These are phyloP conservation scores for Trametes polyzona DNA, from an alignment of 1,284 basidiomycete genomes.

Conservation along the genomic window DNA sequence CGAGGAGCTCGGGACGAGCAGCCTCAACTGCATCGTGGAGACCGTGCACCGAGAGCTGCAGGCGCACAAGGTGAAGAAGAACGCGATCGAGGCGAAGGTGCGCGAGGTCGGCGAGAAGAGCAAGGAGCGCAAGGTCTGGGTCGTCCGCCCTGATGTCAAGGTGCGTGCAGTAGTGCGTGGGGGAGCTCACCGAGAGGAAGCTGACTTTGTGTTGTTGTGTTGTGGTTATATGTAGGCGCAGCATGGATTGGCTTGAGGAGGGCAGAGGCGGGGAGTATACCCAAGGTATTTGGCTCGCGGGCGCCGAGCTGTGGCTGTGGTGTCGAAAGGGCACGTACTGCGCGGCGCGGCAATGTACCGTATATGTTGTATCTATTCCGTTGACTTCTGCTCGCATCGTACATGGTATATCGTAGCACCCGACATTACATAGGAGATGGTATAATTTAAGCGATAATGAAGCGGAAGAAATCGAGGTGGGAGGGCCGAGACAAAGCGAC, in stretches of 20 bases:
- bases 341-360: slow-evolving; percentile 7
- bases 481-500: background rate
- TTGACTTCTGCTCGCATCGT: background rate
- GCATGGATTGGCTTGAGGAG: slow-evolving; percentile 11
- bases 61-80: slow-evolving; percentile 74
- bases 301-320: too few relatives aligned
- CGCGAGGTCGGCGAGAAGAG: slow-evolving; percentile 74
- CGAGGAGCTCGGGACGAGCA: slow-evolving; percentile 56
- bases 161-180: slow-evolving; percentile 24
- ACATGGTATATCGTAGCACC: background rate
- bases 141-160: slow-evolving; percentile 53
- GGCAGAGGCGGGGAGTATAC: background rate
- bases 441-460: slow-evolving; percentile 8
- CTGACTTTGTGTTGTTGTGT: background rate
- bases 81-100: slow-evolving; percentile 79
- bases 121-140: slow-evolving; percentile 71
- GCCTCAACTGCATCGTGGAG: slow-evolving; percentile 69
- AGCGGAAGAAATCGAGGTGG: too few relatives aligned
- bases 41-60: slow-evolving; percentile 71
- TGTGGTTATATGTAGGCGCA: slow-evolving; percentile 15
- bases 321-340: background rate
- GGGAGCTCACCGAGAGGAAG: background rate
- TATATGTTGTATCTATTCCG: slow-evolving; percentile 14
- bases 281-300: background rate
- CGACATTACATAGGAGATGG: background rate